Conservation (phyloP, 176 grass and related monocot species). For the Zea luxurians region DNA sequence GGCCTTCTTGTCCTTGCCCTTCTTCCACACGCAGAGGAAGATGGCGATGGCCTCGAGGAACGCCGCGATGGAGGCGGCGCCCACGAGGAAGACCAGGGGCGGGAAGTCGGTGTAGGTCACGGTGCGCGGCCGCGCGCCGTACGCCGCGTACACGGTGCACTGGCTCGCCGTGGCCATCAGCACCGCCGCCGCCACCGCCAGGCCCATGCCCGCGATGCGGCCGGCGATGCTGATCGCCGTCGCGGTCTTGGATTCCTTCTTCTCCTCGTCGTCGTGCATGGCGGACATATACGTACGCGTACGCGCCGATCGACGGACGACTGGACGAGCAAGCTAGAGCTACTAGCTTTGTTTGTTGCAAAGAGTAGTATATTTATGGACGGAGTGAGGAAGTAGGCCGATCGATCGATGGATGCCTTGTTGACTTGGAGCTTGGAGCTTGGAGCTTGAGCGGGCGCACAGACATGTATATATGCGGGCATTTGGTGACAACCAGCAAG, state of each 20-base stretch:
- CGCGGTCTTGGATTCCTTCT: constrained; percentile 11
- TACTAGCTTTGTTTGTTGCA: too few species aligned
- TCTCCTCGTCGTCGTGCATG: constrained; percentile 19
- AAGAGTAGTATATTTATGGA: too few species aligned
- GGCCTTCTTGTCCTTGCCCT: neutral
- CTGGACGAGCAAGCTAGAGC: too few species aligned
- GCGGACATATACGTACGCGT: too few species aligned
- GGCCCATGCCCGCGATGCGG: constrained; percentile 34
- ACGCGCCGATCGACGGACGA: neutral
- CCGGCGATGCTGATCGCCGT: neutral
- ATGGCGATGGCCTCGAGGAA: constrained; percentile 37
- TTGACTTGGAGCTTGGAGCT: constrained; percentile 17
- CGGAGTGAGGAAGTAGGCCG: too few species aligned
- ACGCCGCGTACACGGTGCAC: constrained; percentile 34
- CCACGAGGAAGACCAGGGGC: constrained; percentile 27
- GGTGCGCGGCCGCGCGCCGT: constrained; percentile 26
- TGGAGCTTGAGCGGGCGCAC: neutral
- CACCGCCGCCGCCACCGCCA: constrained; percentile 39
- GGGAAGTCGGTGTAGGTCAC: constrained; percentile 44
- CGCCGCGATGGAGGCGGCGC: constrained; percentile 20
- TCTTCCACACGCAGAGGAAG: constrained; percentile 50
- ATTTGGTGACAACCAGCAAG: neutral
- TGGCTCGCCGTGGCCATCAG: constrained; percentile 48
- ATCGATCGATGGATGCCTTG: neutral
- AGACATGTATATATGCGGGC: neutral